Evolutionary conservation across 2,329 filamentous ascomycete genomes (phyloP).

Genomic region (Diaporthe eres): DNA sequence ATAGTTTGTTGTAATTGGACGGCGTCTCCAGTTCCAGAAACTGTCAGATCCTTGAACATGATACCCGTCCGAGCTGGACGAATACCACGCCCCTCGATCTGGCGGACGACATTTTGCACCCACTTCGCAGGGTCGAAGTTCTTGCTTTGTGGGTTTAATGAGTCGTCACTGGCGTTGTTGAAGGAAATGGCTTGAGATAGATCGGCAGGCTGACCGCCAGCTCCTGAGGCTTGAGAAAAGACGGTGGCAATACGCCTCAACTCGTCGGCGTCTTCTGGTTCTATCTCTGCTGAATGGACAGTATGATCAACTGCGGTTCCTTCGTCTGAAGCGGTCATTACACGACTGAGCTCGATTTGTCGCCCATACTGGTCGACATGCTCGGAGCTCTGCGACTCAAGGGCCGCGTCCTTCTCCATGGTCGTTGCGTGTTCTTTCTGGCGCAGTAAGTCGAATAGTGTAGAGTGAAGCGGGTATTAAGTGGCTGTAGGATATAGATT

Average conservation of each 20-base stretch:
- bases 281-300: constrained; percentile 13
- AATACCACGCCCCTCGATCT: constrained; percentile 69
- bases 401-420: constrained; percentile 18
- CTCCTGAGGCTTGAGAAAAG: constrained; percentile 17
- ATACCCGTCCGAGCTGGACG: constrained; percentile 69
- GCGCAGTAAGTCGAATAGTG: background rate
- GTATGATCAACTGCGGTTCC: background rate
- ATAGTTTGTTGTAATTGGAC: constrained; percentile 80
- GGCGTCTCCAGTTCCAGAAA: constrained; percentile 76
- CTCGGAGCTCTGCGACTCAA: background rate
- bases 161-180: constrained; percentile 48
- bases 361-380: constrained; percentile 26
- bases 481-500: background rate
- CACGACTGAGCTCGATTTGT: background rate
- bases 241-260: constrained; percentile 33
- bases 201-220: constrained; percentile 2
- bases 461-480: background rate
- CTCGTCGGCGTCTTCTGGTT: constrained; percentile 25
- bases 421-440: background rate
- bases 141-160: constrained; percentile 54
- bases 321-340: background rate
- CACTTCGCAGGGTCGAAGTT: constrained; percentile 60
- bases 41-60: constrained; percentile 74
- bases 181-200: constrained; percentile 31
- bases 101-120: constrained; percentile 55